Evolutionary conservation across 106 monocot genomes (phyloP).

Genomic region (Amphibolis antarctica): DNA sequence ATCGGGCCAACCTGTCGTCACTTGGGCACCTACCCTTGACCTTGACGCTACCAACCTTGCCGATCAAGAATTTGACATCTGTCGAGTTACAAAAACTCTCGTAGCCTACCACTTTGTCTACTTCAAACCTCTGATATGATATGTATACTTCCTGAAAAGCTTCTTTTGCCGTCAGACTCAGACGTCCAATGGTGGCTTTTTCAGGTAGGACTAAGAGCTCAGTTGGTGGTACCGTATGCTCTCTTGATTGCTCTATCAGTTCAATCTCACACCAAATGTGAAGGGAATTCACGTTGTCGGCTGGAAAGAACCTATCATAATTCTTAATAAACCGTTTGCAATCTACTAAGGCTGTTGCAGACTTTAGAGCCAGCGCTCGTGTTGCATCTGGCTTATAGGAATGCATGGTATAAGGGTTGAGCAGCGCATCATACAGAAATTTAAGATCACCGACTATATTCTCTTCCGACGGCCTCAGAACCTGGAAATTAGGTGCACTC

Average conservation of each 20-base stretch:
- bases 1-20: slow-evolving; percentile 26
- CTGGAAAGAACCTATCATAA: slow-evolving; percentile 14
- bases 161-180: slow-evolving; percentile 40
- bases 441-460: slow-evolving; percentile 46
- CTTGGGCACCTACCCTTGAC: slow-evolving; percentile 35
- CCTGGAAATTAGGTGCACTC: no score
- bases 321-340: slow-evolving; percentile 78
- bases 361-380: slow-evolving; percentile 1
- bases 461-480: slow-evolving; percentile 13
- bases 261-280: slow-evolving; percentile 40
- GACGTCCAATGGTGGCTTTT: slow-evolving; percentile 40
- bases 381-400: slow-evolving; percentile 20
- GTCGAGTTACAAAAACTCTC: slow-evolving; percentile 16
- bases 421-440: slow-evolving; percentile 42
- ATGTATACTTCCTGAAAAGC: slow-evolving; percentile 66
- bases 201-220: slow-evolving; percentile 45
- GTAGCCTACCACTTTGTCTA: slow-evolving; percentile 34
- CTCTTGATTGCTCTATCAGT: slow-evolving; percentile 29
- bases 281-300: slow-evolving; percentile 5
- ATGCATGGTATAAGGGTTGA: slow-evolving; percentile 55
- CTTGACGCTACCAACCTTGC: slow-evolving; percentile 8
- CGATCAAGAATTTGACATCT: slow-evolving; percentile 25
- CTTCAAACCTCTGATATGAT: slow-evolving; percentile 43
- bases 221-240: slow-evolving; percentile 30
- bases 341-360: slow-evolving; percentile 50